A percentile compares a stretch with the other conserved stretches of the same genome.
phyloP scores from a whole-genome alignment of 2,329 filamentous ascomycete species.

The Penicillium sp. region DNA sequence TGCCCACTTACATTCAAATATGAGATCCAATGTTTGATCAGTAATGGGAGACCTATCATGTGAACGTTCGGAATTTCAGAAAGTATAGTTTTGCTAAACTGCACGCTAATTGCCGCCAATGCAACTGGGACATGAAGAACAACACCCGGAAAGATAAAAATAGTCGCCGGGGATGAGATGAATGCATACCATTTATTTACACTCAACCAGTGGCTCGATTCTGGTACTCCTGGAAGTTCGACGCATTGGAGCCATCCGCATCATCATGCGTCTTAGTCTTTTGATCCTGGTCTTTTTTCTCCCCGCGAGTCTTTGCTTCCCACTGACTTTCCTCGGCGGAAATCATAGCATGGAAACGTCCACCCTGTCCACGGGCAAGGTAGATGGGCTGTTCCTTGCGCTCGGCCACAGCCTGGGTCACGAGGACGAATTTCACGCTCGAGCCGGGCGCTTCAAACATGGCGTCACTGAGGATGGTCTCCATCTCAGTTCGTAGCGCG shows the following conservation, averaged over 20 bases:
- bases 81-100: neutral
- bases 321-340: slow-evolving; percentile 53
- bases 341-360: slow-evolving; percentile 52
- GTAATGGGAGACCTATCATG: neutral
- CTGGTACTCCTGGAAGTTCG: slow-evolving; percentile 49
- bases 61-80: too few species aligned
- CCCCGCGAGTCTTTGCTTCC: slow-evolving; percentile 43
- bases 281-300: slow-evolving; percentile 34
- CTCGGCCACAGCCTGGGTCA: slow-evolving; percentile 68
- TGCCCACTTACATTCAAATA: neutral
- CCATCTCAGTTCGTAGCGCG: slow-evolving; percentile 77
- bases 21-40: neutral
- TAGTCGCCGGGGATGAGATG: neutral
- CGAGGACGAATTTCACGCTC: slow-evolving; percentile 68
- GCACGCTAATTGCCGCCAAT: neutral
- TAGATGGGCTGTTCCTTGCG: slow-evolving; percentile 59
- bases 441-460: slow-evolving; percentile 75
- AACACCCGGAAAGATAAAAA: neutral
- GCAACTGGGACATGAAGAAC: neutral
- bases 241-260: slow-evolving; percentile 19
- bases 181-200: neutral
- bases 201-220: slow-evolving; percentile 36
- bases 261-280: slow-evolving; percentile 18
- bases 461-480: slow-evolving; percentile 72
- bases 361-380: slow-evolving; percentile 52